Percentiles rank a stretch among this genome's conserved stretches.
Evolutionary conservation across 129 eudicot species (phyloP).

Genomic region (Flaveria sonorensis): DNA sequence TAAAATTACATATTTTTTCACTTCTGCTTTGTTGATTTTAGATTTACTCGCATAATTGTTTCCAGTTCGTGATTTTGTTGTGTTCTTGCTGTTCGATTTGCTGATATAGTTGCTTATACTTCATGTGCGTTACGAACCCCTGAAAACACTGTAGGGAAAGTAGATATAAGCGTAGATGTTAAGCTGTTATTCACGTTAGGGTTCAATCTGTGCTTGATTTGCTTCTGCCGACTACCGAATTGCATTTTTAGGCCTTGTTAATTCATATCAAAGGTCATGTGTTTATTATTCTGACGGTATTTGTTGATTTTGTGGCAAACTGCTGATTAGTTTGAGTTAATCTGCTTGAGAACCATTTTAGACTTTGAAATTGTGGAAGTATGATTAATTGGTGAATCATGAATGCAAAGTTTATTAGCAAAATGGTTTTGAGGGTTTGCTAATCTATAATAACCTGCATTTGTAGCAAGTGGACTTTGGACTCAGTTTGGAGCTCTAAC

Average conservation of each 20-base stretch:
- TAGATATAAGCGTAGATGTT: not conserved
- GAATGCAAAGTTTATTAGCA: not conserved
- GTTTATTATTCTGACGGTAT: not conserved
- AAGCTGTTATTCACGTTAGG: not conserved
- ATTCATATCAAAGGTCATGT: not conserved
- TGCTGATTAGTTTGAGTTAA: constrained; percentile 1
- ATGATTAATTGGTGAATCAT: not conserved
- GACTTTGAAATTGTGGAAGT: not conserved
- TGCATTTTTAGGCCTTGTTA: not conserved
- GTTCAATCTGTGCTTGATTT: constrained; percentile 9
- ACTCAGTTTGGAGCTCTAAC: not conserved
- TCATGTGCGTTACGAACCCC: not conserved
- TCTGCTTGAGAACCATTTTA: not conserved
- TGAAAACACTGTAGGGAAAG: not conserved
- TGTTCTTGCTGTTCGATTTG: constrained; percentile 2
- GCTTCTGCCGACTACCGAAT: not conserved
- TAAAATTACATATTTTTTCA: not conserved
- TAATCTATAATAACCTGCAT: not conserved
- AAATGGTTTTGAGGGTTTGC: not conserved
- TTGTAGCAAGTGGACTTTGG: not conserved
- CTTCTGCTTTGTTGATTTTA: constrained; percentile 3
- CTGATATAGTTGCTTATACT: not conserved
- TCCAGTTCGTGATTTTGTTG: constrained; percentile 4
- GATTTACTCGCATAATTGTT: not conserved
- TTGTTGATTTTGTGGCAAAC: not conserved